A percentile compares a stretch with the other conserved stretches of the same genome.
Conservation (phyloP, 1,284 basidiomycete genomes). For the Ceratobasidium sp. region DNA sequence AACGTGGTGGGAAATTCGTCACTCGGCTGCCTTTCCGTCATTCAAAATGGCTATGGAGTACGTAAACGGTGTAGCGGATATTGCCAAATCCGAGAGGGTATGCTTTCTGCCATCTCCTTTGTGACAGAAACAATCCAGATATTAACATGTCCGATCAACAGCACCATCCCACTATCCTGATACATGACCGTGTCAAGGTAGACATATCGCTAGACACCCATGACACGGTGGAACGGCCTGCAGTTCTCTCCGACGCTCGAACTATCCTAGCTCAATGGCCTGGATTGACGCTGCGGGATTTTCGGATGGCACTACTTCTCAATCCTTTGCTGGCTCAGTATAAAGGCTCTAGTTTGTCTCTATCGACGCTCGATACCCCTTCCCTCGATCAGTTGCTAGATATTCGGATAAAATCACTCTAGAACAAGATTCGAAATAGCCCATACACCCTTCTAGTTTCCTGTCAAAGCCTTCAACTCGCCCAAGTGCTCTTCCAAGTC, state of each 20-base stretch:
- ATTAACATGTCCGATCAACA: conserved; percentile 19
- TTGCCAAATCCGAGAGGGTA: conserved; percentile 50
- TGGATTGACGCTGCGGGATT: conserved; percentile 61
- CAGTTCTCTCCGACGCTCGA: conserved; percentile 39
- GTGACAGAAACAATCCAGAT: no score
- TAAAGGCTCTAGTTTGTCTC: not conserved
- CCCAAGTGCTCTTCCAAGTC: conserved; percentile 49
- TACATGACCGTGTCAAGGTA: conserved; percentile 51
- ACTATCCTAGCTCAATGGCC: conserved; percentile 44
- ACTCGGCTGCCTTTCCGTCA: conserved; percentile 44
- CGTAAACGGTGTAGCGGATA: conserved; percentile 45
- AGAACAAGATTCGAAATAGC: not conserved
- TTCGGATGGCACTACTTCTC: conserved; percentile 58
- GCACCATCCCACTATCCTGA: conserved; percentile 48
- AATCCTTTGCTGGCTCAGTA: conserved; percentile 44
- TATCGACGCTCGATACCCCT: not conserved
- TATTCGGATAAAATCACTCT: conserved; percentile 8
- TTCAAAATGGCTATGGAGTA: conserved; percentile 47
- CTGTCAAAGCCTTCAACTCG: conserved; percentile 20
- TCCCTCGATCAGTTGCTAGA: not conserved
- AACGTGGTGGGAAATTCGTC: conserved; percentile 18
- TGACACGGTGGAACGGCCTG: conserved; percentile 21
- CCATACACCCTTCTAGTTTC: not conserved
- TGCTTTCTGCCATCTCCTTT: conserved; percentile 42
- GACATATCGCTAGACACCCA: conserved; percentile 46